These are phyloP conservation scores for Lotus japonicus DNA, from an alignment of 306 rosid species.

Conservation along the genomic window DNA sequence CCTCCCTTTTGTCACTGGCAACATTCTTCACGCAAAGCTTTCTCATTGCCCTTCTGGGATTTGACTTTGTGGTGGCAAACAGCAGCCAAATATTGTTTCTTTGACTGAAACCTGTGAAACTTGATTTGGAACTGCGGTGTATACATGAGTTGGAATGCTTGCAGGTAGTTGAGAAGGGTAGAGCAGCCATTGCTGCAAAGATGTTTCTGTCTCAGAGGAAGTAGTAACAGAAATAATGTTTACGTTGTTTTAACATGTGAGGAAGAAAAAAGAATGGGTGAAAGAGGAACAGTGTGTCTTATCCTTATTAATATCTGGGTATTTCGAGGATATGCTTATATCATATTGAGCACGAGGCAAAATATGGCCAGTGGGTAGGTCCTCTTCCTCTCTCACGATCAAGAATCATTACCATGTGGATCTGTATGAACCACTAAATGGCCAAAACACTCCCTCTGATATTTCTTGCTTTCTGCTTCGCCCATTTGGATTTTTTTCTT, in stretches of 20 bases:
- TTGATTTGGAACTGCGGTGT: conserved; percentile 19
- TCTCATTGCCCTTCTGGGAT: conserved; percentile 27
- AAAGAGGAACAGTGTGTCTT: conserved; percentile 31
- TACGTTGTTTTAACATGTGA: background rate
- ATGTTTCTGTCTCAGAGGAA: background rate
- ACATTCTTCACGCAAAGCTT: conserved; percentile 38
- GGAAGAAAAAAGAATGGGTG: conserved; percentile 22
- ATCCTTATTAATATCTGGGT: conserved; percentile 23
- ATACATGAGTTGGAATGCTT: conserved; percentile 25
- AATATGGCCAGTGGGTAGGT: conserved; percentile 3
- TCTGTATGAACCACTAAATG: conserved; percentile 11
- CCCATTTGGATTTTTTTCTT: background rate
- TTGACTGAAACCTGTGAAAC: conserved; percentile 26
- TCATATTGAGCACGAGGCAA: conserved; percentile 36
- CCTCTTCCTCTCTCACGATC: background rate
- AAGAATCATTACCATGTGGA: background rate
- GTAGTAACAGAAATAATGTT: conserved; percentile 1
- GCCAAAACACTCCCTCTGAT: conserved; percentile 27
- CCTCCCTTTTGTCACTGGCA: conserved; percentile 38
- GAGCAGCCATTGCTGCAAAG: conserved; percentile 35
- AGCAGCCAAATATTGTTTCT: conserved; percentile 22
- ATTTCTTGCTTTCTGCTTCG: conserved; percentile 10
- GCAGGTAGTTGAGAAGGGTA: conserved; percentile 37
- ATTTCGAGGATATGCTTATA: too few species aligned
- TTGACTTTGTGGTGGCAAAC: conserved; percentile 25